Percentiles rank a stretch among this genome's conserved stretches.
These are phyloP conservation scores for Aaosphaeria pasadenensis DNA, from an alignment of 2,329 filamentous ascomycete species.

Conservation along the genomic window DNA sequence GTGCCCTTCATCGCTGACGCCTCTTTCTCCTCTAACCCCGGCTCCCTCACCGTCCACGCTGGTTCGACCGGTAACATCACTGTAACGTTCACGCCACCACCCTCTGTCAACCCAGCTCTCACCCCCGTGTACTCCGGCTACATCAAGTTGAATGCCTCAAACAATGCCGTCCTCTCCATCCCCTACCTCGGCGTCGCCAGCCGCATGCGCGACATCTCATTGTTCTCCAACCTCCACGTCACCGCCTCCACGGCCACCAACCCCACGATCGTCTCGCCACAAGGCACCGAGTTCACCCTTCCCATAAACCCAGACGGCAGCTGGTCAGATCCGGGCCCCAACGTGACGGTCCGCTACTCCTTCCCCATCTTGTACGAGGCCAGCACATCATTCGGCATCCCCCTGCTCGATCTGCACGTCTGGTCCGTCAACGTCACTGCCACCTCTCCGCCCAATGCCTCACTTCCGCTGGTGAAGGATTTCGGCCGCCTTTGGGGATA, in stretches of 20 bases:
- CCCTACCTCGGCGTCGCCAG: constrained; percentile 20
- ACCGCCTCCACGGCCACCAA: not conserved
- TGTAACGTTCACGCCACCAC: constrained; percentile 15
- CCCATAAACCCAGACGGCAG: not conserved
- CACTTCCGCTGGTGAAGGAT: not conserved
- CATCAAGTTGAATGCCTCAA: constrained; percentile 7
- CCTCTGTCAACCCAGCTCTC: constrained; percentile 14
- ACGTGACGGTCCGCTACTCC: not conserved
- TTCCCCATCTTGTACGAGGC: not conserved
- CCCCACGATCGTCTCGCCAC: not conserved
- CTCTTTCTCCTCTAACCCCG: constrained; percentile 1
- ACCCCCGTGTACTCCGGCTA: constrained; percentile 22
- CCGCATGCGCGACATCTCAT: constrained; percentile 6
- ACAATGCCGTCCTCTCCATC: constrained; percentile 8
- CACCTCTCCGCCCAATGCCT: not conserved
- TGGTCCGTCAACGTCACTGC: not conserved
- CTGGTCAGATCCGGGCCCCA: not conserved
- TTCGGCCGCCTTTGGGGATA: constrained; percentile 6
- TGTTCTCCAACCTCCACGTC: not conserved
- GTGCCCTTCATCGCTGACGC: not conserved
- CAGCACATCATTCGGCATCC: not conserved
- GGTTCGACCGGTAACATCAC: constrained; percentile 10
- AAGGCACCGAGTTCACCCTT: not conserved
- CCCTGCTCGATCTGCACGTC: not conserved
- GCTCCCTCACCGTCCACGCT: constrained; percentile 15